phyloP scores from a whole-genome alignment of 495 filamentous ascomycete genomes.

The Aspergillus saccharolyticus region DNA sequence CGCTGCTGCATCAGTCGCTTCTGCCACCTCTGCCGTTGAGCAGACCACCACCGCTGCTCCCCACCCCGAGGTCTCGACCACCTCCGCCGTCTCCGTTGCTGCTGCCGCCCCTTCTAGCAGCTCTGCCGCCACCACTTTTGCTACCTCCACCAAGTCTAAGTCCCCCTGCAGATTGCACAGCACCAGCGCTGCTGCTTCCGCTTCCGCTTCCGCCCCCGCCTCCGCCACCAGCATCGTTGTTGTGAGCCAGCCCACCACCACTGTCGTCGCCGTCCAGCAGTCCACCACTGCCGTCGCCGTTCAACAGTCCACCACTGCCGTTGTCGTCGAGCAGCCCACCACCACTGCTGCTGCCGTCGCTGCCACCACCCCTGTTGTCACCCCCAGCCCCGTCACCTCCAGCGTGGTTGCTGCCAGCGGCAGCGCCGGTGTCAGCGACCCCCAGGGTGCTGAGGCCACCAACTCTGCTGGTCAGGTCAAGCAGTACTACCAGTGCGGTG shows the following conservation, averaged over 20 bases:
- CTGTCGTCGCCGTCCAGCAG: background rate
- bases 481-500: slow-evolving; percentile 48
- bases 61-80: background rate
- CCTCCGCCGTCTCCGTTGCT: background rate
- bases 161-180: background rate
- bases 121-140: background rate
- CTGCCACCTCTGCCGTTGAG: background rate
- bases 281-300: background rate
- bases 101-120: background rate
- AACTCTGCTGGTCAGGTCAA: slow-evolving; percentile 5
- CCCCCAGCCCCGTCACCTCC: background rate
- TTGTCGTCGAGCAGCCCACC: background rate
- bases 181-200: background rate
- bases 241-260: background rate
- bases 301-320: too few species aligned
- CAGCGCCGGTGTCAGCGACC: slow-evolving; percentile 1
- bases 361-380: background rate
- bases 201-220: background rate
- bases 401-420: background rate
- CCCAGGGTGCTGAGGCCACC: slow-evolving; percentile 1
- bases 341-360: background rate
- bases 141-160: background rate
- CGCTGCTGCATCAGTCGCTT: background rate
- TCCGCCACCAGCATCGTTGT: background rate
- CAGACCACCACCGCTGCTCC: background rate